Base-by-base conservation (phyloP, 164 flowering plant genomes). In the Liquidambar formosana region DNA sequence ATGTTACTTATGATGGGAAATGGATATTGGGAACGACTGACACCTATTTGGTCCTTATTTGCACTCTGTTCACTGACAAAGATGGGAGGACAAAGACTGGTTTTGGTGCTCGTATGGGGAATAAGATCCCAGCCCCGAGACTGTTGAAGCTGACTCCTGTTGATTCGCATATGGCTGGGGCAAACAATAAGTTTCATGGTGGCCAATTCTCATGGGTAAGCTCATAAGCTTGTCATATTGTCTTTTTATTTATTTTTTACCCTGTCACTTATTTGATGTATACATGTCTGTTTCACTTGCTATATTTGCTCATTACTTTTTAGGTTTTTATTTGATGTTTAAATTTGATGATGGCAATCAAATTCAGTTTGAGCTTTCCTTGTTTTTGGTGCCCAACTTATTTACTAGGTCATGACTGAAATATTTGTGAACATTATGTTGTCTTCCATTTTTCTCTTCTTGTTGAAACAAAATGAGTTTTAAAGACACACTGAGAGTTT, bases 121-220 rank as follows among this genome's bases (percentile, higher is more conserved):
- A 91, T 67, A 91, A 74, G 81, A 91, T 90, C n/a, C 80, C 99
- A 3, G 98, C 99, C 71, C 99, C 99, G 0, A 90, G 99, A 63
- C 78, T 93, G 86, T 79, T 95, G 85, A 93, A 95, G 88, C 78
- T 95, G 68, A 93, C 91, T 67, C 99, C 99, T 65, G 70, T 95
- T 72, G 93, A 93, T 82, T 86, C 99, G 0, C 95, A 95, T 78
- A 68, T 82, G 77, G 98, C 99, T 65, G 98, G 99, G 8, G 72
- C 65, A 21, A 79, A 88, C 69, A 95, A 90, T 68, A 91, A 78
- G 76, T 82, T 93, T 71, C 95, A 84, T 56, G 89, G 92, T 47
- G 97, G 92, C 27, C 97, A 93, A 74, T 95, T 93, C 80, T 95
- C 98, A 10, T 93, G 98, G 99, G 98, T 93, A 81, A 76, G 89